Base-by-base conservation (phyloP, 2,329 filamentous ascomycete genomes). In the Remersonia thermophila region DNA sequence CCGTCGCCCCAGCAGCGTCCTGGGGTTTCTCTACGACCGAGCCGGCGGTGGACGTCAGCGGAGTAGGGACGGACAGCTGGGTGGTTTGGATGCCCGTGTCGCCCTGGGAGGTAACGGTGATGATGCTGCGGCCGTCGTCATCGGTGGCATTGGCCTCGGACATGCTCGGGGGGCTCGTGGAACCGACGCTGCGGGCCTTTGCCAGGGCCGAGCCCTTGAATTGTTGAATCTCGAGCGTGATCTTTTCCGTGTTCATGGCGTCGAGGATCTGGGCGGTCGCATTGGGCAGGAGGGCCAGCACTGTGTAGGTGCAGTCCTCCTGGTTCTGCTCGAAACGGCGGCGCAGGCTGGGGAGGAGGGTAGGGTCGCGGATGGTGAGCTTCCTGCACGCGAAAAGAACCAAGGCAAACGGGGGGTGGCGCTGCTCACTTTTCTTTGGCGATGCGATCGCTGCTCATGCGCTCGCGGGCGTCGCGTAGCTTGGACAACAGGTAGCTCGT, bases 281-380 rank as follows among this genome's bases (percentile, higher is more conserved):
- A 25, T 89, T 93, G 4, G 91, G 91, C 8, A 98, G 71, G 37
- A 98, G 76, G 20, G 89, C 91, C n/a, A 96, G 77, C 30, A 96
- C 86, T 27, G 91, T 98, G 57, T 93, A 95, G 32, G 89, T 95
- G 62, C 91, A 98, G 61, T 98, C 91, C 56, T 94, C 89, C 57
- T 98, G 91, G 59, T 98, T 98, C 61, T 98, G 91, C 59, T 96
- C 85, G 62, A 98, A 98, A 54, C 91, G 83, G 40, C 91, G 82
- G 35, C 87, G 86, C 43, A 98, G 73, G 60, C 89, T 96, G 51
- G 12, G 11, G 12, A n/a, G 27, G 27, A n/a, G 11, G 13, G 27
- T n/a, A 27, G 25, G 7, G 25, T 27, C 25, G n/a, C n/a, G n/a
- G n/a, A n/a, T n/a, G n/a, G n/a, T n/a, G n/a, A n/a, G n/a, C n/a